Evolutionary conservation across 1,139 yeast genomes (phyloP).

Genomic region (Kodamaea sp.): DNA sequence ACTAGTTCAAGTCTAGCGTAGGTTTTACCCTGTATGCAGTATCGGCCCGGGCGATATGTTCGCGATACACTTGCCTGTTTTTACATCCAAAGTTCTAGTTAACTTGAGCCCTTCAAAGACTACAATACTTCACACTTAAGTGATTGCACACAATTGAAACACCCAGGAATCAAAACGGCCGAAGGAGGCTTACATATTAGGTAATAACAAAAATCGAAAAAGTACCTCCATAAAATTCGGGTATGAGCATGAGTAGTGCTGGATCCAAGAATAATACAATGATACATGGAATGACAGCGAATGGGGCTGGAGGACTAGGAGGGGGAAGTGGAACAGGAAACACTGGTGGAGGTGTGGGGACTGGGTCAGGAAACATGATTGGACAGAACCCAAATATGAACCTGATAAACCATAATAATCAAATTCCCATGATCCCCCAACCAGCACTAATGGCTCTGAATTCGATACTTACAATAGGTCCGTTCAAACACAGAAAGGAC

Average conservation of each 20-base stretch:
- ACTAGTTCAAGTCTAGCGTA: too few species aligned
- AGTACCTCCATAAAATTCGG: not conserved
- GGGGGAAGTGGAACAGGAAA: conserved; percentile 3
- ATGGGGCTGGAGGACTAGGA: conserved; percentile 4
- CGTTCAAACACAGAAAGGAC: conserved; percentile 75
- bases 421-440: conserved; percentile 30
- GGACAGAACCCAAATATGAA: conserved; percentile 3
- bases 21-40: too few species aligned
- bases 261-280: conserved; percentile 5
- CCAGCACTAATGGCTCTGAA: conserved; percentile 64
- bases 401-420: conserved; percentile 8
- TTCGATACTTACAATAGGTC: conserved; percentile 68
- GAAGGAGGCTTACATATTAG: too few species aligned
- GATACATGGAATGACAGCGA: conserved; percentile 6
- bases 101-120: too few species aligned
- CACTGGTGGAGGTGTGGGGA: conserved; percentile 4
- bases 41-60: too few species aligned
- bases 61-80: too few species aligned
- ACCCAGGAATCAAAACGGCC: too few species aligned
- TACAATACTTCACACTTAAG: too few species aligned
- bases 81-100: too few species aligned
- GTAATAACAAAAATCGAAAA: too few species aligned
- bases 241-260: conserved; percentile 2
- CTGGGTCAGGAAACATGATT: conserved; percentile 1
- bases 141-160: too few species aligned